phyloP scores from a whole-genome alignment of 371 early-diverging fungal genomes.

The Nematocida sp. region DNA sequence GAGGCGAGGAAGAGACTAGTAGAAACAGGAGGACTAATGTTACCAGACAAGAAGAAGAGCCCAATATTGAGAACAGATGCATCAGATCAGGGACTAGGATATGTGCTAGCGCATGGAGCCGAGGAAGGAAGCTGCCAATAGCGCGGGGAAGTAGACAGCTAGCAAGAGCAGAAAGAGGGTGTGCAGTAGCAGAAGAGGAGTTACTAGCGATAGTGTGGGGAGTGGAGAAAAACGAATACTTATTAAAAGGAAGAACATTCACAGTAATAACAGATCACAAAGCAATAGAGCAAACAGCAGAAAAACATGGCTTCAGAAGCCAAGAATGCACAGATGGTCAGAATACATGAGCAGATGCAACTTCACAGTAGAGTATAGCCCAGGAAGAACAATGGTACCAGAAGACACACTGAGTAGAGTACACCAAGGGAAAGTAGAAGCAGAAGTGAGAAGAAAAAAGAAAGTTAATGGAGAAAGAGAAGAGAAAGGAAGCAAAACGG shows the following conservation, averaged over 20 bases:
- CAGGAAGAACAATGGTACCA: constrained; percentile 5
- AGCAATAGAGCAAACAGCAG: constrained; percentile 51
- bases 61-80: constrained; percentile 56
- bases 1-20: not conserved
- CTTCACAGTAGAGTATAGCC: constrained; percentile 41
- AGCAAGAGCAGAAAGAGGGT: constrained; percentile 29
- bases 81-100: constrained; percentile 44
- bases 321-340: constrained; percentile 48
- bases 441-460: constrained; percentile 1
- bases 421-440: not conserved
- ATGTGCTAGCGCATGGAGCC: constrained; percentile 46
- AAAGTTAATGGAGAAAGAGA: not conserved
- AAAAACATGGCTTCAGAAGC: constrained; percentile 5
- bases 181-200: constrained; percentile 53
- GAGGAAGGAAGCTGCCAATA: constrained; percentile 5
- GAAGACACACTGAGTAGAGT: constrained; percentile 55
- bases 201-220: constrained; percentile 25
- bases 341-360: constrained; percentile 36
- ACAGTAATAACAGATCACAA: constrained; percentile 56
- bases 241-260: constrained; percentile 51
- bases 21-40: not conserved
- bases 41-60: constrained; percentile 41
- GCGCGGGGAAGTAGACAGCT: constrained; percentile 36
- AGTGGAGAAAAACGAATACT: constrained; percentile 50
- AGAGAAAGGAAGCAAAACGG: not conserved